These are phyloP conservation scores for Trametes villosa DNA, from an alignment of 768 basidiomycete genomes.

Conservation along the genomic window DNA sequence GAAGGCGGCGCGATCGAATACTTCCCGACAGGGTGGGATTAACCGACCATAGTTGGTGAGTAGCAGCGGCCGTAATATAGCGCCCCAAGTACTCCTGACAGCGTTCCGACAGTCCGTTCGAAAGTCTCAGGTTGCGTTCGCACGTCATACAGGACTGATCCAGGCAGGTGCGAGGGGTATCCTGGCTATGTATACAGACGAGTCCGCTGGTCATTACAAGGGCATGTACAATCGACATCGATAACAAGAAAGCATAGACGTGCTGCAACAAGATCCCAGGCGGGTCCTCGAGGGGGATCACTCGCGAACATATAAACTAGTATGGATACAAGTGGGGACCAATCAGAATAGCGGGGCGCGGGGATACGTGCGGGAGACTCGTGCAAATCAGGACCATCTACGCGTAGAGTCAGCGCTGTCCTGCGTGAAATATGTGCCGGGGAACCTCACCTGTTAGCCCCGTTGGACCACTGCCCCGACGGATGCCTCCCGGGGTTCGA, in stretches of 20 bases:
- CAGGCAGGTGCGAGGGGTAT: too few species aligned
- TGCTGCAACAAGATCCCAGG: not conserved
- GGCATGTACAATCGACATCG: not conserved
- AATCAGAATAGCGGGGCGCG: too few species aligned
- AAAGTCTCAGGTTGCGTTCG: too few species aligned
- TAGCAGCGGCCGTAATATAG: too few species aligned
- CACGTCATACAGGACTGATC: not conserved
- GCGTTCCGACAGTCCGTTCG: too few species aligned
- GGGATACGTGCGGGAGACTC: too few species aligned
- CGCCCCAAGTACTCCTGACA: too few species aligned
- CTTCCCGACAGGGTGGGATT: too few species aligned
- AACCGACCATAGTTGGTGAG: too few species aligned
- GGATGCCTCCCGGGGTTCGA: constrained; percentile 2
- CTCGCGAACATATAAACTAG: not conserved
- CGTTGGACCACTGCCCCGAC: constrained; percentile 12
- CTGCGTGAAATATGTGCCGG: not conserved
- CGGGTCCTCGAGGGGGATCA: not conserved
- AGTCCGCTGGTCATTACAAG: not conserved
- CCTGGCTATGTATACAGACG: not conserved
- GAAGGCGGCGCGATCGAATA: too few species aligned
- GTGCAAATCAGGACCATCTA: not conserved
- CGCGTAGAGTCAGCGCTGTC: not conserved
- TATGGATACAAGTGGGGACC: not conserved
- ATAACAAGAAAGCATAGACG: not conserved
- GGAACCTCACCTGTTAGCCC: constrained; percentile 4